These are phyloP conservation scores for Myxozyma kluyveri DNA, from an alignment of 805 yeast genomes.

Conservation along the genomic window DNA sequence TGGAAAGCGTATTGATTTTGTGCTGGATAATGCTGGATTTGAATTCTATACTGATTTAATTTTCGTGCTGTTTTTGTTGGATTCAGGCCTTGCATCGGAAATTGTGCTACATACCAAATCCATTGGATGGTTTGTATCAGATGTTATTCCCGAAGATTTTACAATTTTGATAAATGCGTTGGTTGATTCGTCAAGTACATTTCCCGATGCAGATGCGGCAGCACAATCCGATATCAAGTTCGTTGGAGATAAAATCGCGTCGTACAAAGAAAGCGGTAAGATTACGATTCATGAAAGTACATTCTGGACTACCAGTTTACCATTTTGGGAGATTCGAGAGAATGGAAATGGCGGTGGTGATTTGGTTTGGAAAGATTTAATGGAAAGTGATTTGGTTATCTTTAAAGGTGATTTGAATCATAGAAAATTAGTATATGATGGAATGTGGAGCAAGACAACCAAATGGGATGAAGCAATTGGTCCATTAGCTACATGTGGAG, in stretches of 20 bases:
- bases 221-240: slow-evolving; percentile 48
- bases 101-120: slow-evolving; percentile 78
- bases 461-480: slow-evolving; percentile 71
- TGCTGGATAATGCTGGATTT: slow-evolving; percentile 88
- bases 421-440: slow-evolving; percentile 87
- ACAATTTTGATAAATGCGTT: slow-evolving; percentile 30
- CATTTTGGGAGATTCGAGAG: slow-evolving; percentile 68
- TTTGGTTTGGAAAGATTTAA: slow-evolving; percentile 58
- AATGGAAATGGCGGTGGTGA: slow-evolving; percentile 56
- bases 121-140: slow-evolving; percentile 97
- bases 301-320: slow-evolving; percentile 82
- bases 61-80: slow-evolving; percentile 63
- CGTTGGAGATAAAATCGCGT: slow-evolving; percentile 48
- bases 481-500: slow-evolving; percentile 57
- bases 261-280: slow-evolving; percentile 47
- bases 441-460: slow-evolving; percentile 74
- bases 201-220: slow-evolving; percentile 47
- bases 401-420: slow-evolving; percentile 96
- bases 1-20: slow-evolving; percentile 32
- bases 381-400: slow-evolving; percentile 60
- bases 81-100: slow-evolving; percentile 59
- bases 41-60: slow-evolving; percentile 86
- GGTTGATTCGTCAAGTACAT: neutral
- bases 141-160: slow-evolving; percentile 83
- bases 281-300: slow-evolving; percentile 56